Evolutionary conservation across 106 monocot genomes (phyloP).

Genomic region (Ottelia alismoides): DNA sequence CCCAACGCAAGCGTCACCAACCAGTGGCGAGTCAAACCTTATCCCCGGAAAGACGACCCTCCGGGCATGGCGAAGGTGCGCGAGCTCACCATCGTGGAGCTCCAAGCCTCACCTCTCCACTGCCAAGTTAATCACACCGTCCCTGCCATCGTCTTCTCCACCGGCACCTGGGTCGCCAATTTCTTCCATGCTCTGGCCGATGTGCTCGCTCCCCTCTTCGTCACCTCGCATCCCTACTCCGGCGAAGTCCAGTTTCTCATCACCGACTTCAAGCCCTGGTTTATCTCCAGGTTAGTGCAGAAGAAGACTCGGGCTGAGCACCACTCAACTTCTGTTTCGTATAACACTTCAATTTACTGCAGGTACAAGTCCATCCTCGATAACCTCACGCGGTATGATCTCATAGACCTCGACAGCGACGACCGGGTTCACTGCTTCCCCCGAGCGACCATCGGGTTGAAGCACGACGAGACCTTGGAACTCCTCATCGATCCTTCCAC

Average conservation of each 20-base stretch:
- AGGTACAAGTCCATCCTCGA: conserved; percentile 16
- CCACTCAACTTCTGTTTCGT: too few relatives aligned
- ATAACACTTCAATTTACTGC: too few relatives aligned
- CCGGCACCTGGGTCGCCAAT: conserved; percentile 29
- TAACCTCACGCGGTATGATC: conserved; percentile 10
- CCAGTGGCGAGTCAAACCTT: conserved; percentile 54
- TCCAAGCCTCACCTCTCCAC: background rate
- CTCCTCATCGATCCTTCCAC: conserved; percentile 27
- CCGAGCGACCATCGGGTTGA: conserved; percentile 11
- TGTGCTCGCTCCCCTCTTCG: conserved; percentile 42
- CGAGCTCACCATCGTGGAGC: conserved; percentile 14
- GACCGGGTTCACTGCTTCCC: conserved; percentile 23
- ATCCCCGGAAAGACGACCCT: conserved; percentile 50
- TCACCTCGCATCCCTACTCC: conserved; percentile 26
- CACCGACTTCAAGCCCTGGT: conserved; percentile 16
- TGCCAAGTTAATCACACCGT: conserved; percentile 20
- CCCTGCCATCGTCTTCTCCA: conserved; percentile 37
- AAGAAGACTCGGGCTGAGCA: too few relatives aligned
- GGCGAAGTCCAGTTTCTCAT: conserved; percentile 47
- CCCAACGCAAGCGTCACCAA: too few relatives aligned
- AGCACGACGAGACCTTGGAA: conserved; percentile 23
- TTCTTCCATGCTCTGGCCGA: conserved; percentile 51
- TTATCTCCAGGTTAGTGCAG: too few relatives aligned
- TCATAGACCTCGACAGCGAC: conserved; percentile 19
- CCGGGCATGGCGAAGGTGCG: conserved; percentile 5